Conservation (phyloP, 257 asterid genomes). For the Solanum infundibuliforme region DNA sequence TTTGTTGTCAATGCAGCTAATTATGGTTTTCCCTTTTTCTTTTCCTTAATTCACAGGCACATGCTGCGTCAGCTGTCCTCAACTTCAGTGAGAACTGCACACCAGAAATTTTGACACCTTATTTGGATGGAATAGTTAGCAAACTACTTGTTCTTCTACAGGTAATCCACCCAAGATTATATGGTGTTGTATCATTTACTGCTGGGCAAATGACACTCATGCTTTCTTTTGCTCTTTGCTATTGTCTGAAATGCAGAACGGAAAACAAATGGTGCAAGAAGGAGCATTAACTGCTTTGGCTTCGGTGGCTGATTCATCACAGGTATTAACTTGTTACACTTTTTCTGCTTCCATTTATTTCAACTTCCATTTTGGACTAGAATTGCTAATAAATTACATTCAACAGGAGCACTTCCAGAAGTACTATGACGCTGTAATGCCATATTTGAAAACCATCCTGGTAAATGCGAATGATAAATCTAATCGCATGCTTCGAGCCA, state of each 20-base stretch:
- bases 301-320: conserved; percentile 95
- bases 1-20: neutral
- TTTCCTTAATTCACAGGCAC: conserved; percentile 49
- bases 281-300: conserved; percentile 96
- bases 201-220: neutral
- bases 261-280: conserved; percentile 98
- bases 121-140: conserved; percentile 78
- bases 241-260: conserved; percentile 41
- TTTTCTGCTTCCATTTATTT: neutral
- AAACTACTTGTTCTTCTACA: conserved; percentile 76
- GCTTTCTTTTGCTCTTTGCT: neutral
- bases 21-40: neutral
- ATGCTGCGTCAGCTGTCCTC: conserved; percentile 94
- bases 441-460: conserved; percentile 77
- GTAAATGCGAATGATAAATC: conserved; percentile 82
- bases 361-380: neutral
- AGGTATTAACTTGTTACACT: conserved; percentile 30
- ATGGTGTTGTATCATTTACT: neutral
- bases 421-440: conserved; percentile 90
- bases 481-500: conserved; percentile 96
- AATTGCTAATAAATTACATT: conserved; percentile 5
- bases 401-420: conserved; percentile 76
- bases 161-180: conserved; percentile 24
- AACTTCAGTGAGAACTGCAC: conserved; percentile 95
- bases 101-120: conserved; percentile 77